Conservation (phyloP, 768 basidiomycete species). For the Tulasnella calospora region DNA sequence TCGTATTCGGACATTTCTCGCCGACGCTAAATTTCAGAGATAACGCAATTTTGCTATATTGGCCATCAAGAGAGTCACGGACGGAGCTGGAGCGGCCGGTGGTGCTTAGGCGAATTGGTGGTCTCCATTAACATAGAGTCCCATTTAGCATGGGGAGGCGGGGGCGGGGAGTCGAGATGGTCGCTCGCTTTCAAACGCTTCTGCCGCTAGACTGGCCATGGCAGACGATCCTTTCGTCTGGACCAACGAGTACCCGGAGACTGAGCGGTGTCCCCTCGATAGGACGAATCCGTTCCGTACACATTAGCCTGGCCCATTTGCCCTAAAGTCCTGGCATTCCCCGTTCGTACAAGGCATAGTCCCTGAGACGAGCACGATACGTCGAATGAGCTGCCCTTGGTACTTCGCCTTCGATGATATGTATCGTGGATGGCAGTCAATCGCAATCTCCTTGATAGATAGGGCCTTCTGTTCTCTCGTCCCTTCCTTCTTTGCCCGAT, state of each 20-base stretch:
- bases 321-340: conserved; percentile 8
- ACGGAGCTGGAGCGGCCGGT: conserved; percentile 1
- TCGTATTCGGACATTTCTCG: neutral
- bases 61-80: neutral
- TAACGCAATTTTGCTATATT: conserved; percentile 2
- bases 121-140: neutral
- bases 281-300: neutral
- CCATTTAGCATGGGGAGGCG: conserved; percentile 1
- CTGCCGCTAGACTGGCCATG: neutral
- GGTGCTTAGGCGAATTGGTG: neutral
- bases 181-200: neutral
- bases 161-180: conserved; percentile 6
- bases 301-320: neutral
- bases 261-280: conserved; percentile 4
- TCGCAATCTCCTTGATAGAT: conserved; percentile 12
- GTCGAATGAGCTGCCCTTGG: conserved; percentile 1
- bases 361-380: conserved; percentile 3
- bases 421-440: neutral
- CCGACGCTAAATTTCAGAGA: conserved; percentile 1
- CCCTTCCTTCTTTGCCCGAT: neutral
- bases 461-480: neutral
- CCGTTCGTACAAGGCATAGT: neutral
- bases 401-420: conserved; percentile 8
- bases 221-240: neutral
- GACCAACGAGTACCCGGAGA: neutral